Evolutionary conservation across 202 grass and related monocot genomes (phyloP).

Genomic region (Musa balbisiana): DNA sequence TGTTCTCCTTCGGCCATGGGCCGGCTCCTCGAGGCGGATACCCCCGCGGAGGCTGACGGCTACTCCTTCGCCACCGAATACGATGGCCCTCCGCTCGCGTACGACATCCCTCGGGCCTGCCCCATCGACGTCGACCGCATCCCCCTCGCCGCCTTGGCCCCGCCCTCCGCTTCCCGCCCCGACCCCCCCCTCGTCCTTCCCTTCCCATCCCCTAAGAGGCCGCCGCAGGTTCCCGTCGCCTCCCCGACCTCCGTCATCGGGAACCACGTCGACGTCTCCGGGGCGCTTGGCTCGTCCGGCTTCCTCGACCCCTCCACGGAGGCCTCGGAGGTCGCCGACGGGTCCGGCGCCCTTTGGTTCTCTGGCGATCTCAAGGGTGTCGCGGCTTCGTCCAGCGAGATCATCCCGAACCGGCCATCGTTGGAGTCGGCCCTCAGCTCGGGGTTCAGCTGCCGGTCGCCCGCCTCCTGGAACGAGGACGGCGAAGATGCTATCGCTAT

Average conservation of each 20-base stretch:
- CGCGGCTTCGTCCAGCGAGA: neutral
- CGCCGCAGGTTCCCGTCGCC: conserved; percentile 13
- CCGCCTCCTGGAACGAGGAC: conserved; percentile 45
- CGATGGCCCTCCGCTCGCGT: conserved; percentile 71
- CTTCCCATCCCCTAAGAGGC: conserved; percentile 37
- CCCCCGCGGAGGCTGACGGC: conserved; percentile 19
- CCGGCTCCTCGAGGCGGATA: conserved; percentile 25
- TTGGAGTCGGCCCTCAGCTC: conserved; percentile 18
- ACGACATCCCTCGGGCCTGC: conserved; percentile 70
- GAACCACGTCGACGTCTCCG: conserved; percentile 44
- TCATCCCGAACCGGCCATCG: neutral
- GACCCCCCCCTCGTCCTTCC: conserved; percentile 55
- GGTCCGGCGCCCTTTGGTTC: conserved; percentile 7
- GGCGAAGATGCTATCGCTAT: neutral
- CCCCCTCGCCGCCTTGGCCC: conserved; percentile 51
- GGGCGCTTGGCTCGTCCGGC: conserved; percentile 7
- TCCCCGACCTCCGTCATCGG: conserved; percentile 98
- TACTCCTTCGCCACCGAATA: conserved; percentile 91
- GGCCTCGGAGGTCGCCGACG: conserved; percentile 25
- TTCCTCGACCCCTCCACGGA: conserved; percentile 53
- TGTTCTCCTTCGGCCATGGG: neutral
- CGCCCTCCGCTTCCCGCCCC: conserved; percentile 17
- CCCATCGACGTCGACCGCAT: conserved; percentile 79
- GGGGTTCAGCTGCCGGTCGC: conserved; percentile 23
- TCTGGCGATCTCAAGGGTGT: conserved; percentile 1